Evolutionary conservation across 495 filamentous ascomycete species (phyloP), one percentile per base, ranked within the genome.

Genomic region (Beverwykella pulmonaria): DNA sequence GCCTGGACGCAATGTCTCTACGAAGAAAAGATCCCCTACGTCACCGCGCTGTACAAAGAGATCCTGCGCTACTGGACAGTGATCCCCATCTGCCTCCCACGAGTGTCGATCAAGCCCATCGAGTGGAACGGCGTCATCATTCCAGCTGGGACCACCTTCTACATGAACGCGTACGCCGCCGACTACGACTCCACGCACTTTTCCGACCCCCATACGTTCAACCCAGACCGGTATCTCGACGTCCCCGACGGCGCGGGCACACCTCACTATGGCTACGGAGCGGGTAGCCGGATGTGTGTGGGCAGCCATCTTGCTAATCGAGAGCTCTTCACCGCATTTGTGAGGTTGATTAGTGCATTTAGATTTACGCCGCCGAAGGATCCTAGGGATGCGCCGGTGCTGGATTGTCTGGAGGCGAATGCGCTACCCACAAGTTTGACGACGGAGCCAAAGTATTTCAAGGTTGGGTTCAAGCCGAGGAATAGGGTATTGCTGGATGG

Each of bases 81-180:
- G n/a, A 86, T 90, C 67, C 87, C 88, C 12, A 87, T 90, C 67
- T 88, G 86, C 66, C 79, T 91, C 7, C 88, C 88, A 0, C 80
- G 87, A 4, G 82, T 82, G 25, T 86, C 78, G 65, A 85, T 86
- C 74, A 88, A 87, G 71, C 84, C 87, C 54, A 87, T 90, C 49
- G 72, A 78, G 30, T 90, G 81, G 74, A 79, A 86, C 32, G 82
- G 82, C 14, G 79, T 81, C 0, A 79, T 76, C 3, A 87, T 90
- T 23, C 86, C 86, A 0, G 81, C 85, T 0, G 86, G 85, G 2
- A 89, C 85, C 6, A 84, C 86, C 8, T 88, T 90, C 69, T 88
- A 87, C 72, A 86, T 90, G 83, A 90, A 90, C 65, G 86, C 87
- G 39, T 90, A 83, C 75, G 87, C 86, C 1, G 87, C 87, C 46